phyloP scores from a whole-genome alignment of 306 rosid genomes.

The Arachis stenosperma region DNA sequence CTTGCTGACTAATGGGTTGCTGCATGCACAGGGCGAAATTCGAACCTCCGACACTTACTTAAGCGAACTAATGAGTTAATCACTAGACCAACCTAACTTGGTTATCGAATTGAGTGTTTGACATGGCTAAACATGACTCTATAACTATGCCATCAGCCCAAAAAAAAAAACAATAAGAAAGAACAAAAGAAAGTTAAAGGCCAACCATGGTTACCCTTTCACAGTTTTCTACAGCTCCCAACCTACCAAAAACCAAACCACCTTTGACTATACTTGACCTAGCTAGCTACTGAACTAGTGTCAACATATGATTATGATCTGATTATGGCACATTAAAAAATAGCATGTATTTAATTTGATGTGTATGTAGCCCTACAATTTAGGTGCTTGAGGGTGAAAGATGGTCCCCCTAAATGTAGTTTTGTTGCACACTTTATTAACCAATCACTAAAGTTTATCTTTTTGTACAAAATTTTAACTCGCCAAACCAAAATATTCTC shows the following conservation, averaged over 20 bases:
- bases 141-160: constrained; percentile 11
- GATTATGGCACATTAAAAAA: background rate
- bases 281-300: background rate
- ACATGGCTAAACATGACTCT: constrained; percentile 18
- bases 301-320: too few species aligned
- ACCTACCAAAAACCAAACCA: background rate
- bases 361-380: background rate
- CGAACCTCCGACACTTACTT: too few species aligned
- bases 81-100: too few species aligned
- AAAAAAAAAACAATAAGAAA: background rate
- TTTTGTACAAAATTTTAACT: background rate
- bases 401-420: background rate
- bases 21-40: too few species aligned
- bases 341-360: background rate
- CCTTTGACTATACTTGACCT: background rate
- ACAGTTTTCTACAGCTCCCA: background rate
- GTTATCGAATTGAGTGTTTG: background rate
- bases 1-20: too few species aligned
- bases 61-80: too few species aligned
- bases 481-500: too few species aligned
- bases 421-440: background rate
- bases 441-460: background rate
- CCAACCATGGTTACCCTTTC: background rate
- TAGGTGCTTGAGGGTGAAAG: background rate
- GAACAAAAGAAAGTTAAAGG: background rate